Conservation (phyloP, 73 alveolate species). For the Urostyla sp. region DNA sequence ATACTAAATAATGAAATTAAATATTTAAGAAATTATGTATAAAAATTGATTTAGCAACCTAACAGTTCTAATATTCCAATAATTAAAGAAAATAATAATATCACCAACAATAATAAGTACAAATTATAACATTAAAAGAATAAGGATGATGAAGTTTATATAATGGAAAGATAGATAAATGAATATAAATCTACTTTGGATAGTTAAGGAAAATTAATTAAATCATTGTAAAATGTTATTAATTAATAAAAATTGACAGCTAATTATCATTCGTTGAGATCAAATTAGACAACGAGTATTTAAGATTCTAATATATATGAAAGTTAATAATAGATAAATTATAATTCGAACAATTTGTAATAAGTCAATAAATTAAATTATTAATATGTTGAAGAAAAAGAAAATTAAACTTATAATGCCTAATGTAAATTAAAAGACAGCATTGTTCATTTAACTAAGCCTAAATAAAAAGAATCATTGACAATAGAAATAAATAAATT, state of each 20-base stretch:
- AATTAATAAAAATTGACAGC: constrained; percentile 1
- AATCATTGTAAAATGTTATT: not conserved
- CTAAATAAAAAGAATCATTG: too few species aligned
- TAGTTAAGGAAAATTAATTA: constrained; percentile 2
- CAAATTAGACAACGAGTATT: too few species aligned
- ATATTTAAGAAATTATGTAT: not conserved
- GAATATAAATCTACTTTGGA: constrained; percentile 34
- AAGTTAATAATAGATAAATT: too few species aligned
- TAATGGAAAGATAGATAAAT: constrained; percentile 39
- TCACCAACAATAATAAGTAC: not conserved
- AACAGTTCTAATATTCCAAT: not conserved
- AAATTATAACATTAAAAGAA: not conserved
- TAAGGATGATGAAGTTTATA: not conserved
- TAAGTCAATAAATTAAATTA: too few species aligned
- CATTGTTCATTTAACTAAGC: too few species aligned
- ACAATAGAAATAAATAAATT: too few species aligned
- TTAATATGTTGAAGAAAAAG: too few species aligned
- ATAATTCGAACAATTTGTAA: too few species aligned
- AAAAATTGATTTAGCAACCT: not conserved
- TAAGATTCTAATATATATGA: too few species aligned
- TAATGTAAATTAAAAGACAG: too few species aligned
- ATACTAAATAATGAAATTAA: constrained; percentile 4
- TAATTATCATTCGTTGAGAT: too few species aligned
- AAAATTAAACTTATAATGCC: too few species aligned
- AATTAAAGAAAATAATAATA: not conserved